Conservation (phyloP, 2,329 filamentous ascomycete genomes). For the Talaromyces sp. region DNA sequence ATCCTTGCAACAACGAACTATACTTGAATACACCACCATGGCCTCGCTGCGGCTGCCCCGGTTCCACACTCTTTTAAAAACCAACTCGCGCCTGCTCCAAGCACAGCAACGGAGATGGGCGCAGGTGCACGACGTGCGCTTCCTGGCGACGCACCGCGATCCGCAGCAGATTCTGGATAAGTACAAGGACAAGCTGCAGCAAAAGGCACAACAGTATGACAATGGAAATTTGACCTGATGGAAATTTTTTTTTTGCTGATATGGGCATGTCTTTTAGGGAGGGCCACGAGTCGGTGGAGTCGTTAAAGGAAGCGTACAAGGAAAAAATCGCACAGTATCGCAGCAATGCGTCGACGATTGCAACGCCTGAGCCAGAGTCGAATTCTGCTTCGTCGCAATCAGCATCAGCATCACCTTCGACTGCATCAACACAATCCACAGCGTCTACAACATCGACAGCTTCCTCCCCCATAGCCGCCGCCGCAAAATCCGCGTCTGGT, state of each 20-base stretch:
- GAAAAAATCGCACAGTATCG: constrained; percentile 73
- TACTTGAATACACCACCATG: constrained; percentile 32
- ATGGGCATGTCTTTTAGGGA: constrained; percentile 51
- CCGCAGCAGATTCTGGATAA: constrained; percentile 67
- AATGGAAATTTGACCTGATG: neutral
- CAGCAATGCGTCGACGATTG: constrained; percentile 57
- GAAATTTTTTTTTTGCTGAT: neutral
- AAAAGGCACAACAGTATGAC: constrained; percentile 66
- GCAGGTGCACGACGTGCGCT: constrained; percentile 86
- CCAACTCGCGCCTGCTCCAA: constrained; percentile 20
- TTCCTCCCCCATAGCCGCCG: constrained; percentile 26
- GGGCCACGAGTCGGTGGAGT: constrained; percentile 55
- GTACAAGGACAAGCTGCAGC: constrained; percentile 78
- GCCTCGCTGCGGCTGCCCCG: constrained; percentile 45
- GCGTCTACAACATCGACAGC: neutral
- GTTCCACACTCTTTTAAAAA: constrained; percentile 44
- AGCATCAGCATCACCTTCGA: neutral
- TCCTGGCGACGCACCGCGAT: constrained; percentile 72
- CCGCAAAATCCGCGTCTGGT: constrained; percentile 34
- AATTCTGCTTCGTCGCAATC: constrained; percentile 8
- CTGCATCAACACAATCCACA: neutral
- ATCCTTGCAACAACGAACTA: neutral
- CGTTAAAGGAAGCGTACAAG: constrained; percentile 73
- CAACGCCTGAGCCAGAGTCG: constrained; percentile 38
- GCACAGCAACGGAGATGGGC: constrained; percentile 74